These are phyloP conservation scores for Fistulinella cinereoalba DNA, from an alignment of 1,284 basidiomycete genomes.

Conservation along the genomic window DNA sequence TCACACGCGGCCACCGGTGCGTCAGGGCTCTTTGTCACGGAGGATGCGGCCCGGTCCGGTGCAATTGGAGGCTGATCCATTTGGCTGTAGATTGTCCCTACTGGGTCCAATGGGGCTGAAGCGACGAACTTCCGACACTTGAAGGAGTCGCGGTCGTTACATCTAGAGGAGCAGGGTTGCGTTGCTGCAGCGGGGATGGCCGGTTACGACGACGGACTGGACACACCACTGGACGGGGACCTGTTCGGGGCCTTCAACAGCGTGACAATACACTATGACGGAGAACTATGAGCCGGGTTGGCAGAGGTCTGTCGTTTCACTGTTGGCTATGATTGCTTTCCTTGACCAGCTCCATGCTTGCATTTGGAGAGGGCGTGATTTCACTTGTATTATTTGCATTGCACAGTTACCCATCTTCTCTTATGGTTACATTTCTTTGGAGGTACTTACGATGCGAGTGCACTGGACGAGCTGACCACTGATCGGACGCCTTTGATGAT, in stretches of 20 bases:
- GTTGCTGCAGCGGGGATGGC: slow-evolving; percentile 32
- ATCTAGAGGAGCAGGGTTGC: slow-evolving; percentile 69
- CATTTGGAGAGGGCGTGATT: slow-evolving; percentile 19
- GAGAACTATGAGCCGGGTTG: slow-evolving; percentile 42
- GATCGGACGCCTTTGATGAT: slow-evolving; percentile 22
- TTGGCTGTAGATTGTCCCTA: slow-evolving; percentile 72
- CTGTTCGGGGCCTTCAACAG: slow-evolving; percentile 83
- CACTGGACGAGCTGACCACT: slow-evolving; percentile 18
- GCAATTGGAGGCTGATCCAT: slow-evolving; percentile 22
- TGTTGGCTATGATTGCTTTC: slow-evolving; percentile 12
- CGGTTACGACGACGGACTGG: slow-evolving; percentile 49
- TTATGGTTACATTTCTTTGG: slow-evolving; percentile 19
- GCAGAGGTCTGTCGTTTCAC: slow-evolving; percentile 17
- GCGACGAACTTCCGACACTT: slow-evolving; percentile 89
- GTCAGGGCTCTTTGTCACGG: slow-evolving; percentile 32
- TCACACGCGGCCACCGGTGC: slow-evolving; percentile 89
- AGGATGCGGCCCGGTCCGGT: slow-evolving; percentile 8
- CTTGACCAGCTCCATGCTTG: slow-evolving; percentile 15
- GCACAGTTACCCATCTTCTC: slow-evolving; percentile 23
- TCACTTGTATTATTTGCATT: slow-evolving; percentile 37
- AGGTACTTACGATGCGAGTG: slow-evolving; percentile 23
- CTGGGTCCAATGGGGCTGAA: slow-evolving; percentile 79
- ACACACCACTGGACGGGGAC: slow-evolving; percentile 44
- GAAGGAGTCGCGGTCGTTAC: slow-evolving; percentile 86
- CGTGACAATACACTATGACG: slow-evolving; percentile 84